A percentile compares a stretch with the other conserved stretches of the same genome.
Conservation (phyloP, 2,329 filamentous ascomycete species). For the Sclerotinia glacialis region DNA sequence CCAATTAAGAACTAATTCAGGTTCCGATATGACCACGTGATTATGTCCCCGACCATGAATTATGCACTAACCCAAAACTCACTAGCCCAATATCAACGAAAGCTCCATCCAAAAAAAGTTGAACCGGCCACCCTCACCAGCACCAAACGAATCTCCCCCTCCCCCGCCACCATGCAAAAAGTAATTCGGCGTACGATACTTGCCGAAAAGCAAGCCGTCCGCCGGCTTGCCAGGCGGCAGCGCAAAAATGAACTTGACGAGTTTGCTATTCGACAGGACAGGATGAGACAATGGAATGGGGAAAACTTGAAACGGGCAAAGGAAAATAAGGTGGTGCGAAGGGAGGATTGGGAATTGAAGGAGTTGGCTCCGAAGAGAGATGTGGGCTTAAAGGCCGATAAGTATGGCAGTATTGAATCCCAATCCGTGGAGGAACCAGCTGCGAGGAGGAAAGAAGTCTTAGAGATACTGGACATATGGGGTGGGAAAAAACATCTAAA, state of each 20-base stretch:
- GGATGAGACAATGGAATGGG: not conserved
- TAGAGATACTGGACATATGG: constrained; percentile 39
- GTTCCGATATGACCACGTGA: not conserved
- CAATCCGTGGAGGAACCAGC: constrained; percentile 38
- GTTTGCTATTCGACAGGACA: not conserved
- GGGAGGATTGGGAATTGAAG: constrained; percentile 77
- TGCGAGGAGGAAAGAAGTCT: constrained; percentile 30
- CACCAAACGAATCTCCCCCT: constrained; percentile 18
- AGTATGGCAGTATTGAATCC: constrained; percentile 56
- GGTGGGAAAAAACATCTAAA: constrained; percentile 52
- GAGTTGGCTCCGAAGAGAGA: constrained; percentile 75
- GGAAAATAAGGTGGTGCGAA: constrained; percentile 54
- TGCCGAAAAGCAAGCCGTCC: constrained; percentile 62
- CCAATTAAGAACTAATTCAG: not conserved
- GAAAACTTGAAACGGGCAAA: constrained; percentile 39
- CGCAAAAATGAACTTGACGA: constrained; percentile 30
- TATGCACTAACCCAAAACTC: not conserved
- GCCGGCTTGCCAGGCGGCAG: constrained; percentile 44
- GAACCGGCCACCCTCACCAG: constrained; percentile 10
- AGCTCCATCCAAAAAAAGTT: constrained; percentile 25
- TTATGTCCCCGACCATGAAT: not conserved
- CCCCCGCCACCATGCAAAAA: constrained; percentile 60
- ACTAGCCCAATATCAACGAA: constrained; percentile 17
- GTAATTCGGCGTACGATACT: constrained; percentile 63
- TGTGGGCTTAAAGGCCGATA: constrained; percentile 55